Base-by-base conservation (phyloP, 225 moss, liverwort and hornwort species). In the Anthoceros angustus region DNA sequence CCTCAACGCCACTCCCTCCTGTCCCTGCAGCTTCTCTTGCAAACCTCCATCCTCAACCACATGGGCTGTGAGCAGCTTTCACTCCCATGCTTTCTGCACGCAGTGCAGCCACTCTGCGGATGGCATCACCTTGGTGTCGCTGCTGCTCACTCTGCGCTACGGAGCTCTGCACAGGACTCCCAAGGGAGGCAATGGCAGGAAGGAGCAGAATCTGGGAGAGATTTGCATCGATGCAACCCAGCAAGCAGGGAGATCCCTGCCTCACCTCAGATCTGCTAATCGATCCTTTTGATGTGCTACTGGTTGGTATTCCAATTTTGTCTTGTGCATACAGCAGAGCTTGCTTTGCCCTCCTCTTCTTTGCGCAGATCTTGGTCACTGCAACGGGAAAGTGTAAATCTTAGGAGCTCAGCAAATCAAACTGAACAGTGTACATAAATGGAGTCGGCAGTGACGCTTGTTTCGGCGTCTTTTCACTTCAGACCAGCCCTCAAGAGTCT, bases 41-140 rank as follows among this genome's bases (percentile, higher is more conserved):
- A 55, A 55, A 23, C 16, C 55, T 55, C 23, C 55, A 20, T 18
- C 55, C 12, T 7, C 55, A 55, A 70, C 76, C 6, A 66, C 75
- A 9, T 86, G 86, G 84, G 84, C 84, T 7, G 84, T 82, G 60
- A 86, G 86, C 76, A 86, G 84, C 50, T 80, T 82, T 18, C 82
- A 86, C 70, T 86, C 80, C 0, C 86, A 86, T 21, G 86, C 86
- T 39, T 86, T 84, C 24, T 86, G 84, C 55, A 76, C 77, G 14
- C 79, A 78, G 0, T 86, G 86, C 42, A 84, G 86, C 0, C 55
- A 60, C 45, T 80, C 77, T 45, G 86, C 86, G 0, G 80, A 82
- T 55, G 86, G 84, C 61, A 69, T 75, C 1, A 80, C 84, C 23
- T 43, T 84, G 16, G 77, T 86, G 9, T 86, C 72, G 9, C 76